Conservation (phyloP, 2,329 filamentous ascomycete species). For the Ophioceras dolichostomum region DNA sequence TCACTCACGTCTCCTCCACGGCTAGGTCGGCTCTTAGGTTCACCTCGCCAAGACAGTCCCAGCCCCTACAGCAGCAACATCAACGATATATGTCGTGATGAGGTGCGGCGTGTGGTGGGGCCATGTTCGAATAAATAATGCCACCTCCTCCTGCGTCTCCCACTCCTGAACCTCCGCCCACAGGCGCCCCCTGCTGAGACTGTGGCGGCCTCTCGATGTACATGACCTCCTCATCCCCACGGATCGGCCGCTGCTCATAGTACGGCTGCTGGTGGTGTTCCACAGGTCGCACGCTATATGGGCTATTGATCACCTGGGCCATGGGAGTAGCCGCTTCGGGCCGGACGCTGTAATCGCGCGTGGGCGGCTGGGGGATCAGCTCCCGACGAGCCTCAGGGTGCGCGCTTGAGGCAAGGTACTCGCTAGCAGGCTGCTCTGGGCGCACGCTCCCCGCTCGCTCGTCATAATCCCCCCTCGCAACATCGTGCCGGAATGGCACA, state of each 20-base stretch:
- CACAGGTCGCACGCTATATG: slow-evolving; percentile 28
- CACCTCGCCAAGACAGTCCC: too few species aligned
- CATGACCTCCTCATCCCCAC: slow-evolving; percentile 24
- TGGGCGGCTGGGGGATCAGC: slow-evolving; percentile 13
- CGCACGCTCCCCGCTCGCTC: slow-evolving; percentile 39
- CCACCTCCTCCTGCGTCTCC: background rate
- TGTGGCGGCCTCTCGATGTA: slow-evolving; percentile 33
- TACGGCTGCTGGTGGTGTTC: slow-evolving; percentile 28
- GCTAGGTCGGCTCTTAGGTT: too few species aligned
- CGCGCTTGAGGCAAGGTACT: slow-evolving; percentile 17
- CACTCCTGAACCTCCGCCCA: slow-evolving; percentile 7
- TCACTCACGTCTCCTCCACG: too few species aligned
- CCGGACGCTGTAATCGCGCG: slow-evolving; percentile 19
- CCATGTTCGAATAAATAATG: background rate
- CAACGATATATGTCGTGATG: background rate
- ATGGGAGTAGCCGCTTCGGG: too few species aligned
- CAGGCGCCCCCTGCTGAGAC: too few species aligned
- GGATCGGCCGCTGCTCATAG: slow-evolving; percentile 25
- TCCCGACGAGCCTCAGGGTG: slow-evolving; percentile 25
- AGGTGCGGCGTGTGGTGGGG: too few species aligned
- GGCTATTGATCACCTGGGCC: slow-evolving; percentile 16
- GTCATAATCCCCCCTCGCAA: slow-evolving; percentile 12
- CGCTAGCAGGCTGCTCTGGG: slow-evolving; percentile 25
- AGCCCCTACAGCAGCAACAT: too few species aligned
- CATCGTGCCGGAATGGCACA: slow-evolving; percentile 15